Evolutionary conservation across 129 eudicot species (phyloP), one percentile per base, ranked within the genome.

Genomic region (Artemisia argyi): DNA sequence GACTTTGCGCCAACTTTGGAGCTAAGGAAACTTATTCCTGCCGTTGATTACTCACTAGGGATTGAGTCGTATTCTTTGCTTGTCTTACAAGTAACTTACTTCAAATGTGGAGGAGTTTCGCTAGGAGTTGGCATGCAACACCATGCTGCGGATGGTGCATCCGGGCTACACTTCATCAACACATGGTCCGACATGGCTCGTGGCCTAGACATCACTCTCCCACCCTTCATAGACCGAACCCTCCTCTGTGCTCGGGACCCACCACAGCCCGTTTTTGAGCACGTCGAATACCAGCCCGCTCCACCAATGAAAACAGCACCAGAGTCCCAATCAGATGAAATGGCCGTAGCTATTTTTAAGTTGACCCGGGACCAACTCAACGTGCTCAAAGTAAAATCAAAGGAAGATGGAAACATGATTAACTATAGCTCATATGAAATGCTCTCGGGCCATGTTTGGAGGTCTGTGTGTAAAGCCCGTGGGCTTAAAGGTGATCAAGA

Each of bases 161-260:
- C 76, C 2, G 66, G 66, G 16, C 3, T 59, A 11, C 67, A 72
- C 67, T 58, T 71, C 22, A 39, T 71, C 39, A 71, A 71, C 24
- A 71, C 75, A 56, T 71, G 75, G 75, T 57, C 75, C 2, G 56
- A 71, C 15, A 14, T 71, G 75, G 75, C 75, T 56, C 46, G 66
- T 42, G 75, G 75, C 3, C 67, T 72, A 22, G 67, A 72, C 58
- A 11, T 72, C 28, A 46, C 58, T 20, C 55, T 72, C 24, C 67
- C 76, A 15, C 57, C 76, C 26, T 71, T 71, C 76, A 72, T 72
- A 20, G 67, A 72, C 67, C 28, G 67, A 9, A 72, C 76, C 16
- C 22, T 72, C 6, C 66, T 72, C 7, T 46, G 54, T 46, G 76
- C 76, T 44, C 58, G 4, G 46, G 76, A 72, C 66, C 67, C 76